These are phyloP conservation scores for Chytriomyces confervae DNA, from an alignment of 192 early-diverging fungal species.

Conservation along the genomic window DNA sequence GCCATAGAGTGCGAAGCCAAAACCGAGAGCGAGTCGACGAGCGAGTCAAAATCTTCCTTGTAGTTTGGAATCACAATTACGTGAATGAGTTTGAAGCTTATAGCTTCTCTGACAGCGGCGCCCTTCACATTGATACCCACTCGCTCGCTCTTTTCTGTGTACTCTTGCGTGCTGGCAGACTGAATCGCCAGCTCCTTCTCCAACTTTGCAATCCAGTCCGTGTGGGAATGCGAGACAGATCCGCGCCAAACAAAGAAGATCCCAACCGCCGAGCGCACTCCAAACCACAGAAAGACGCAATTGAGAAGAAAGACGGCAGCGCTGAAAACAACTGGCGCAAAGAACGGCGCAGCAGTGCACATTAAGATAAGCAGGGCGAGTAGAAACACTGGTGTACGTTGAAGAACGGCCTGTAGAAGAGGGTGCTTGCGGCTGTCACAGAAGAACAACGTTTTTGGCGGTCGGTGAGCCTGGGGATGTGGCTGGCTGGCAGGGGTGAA, in stretches of 20 bases:
- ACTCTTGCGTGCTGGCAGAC: too few species aligned
- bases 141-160: too few species aligned
- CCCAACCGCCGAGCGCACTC: neutral
- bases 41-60: constrained; percentile 55
- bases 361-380: neutral
- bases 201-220: neutral
- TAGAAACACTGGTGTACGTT: neutral
- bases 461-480: neutral
- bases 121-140: too few species aligned
- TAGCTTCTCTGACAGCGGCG: too few species aligned
- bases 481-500: neutral
- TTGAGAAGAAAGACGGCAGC: neutral
- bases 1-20: constrained; percentile 45
- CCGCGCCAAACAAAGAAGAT: constrained; percentile 1
- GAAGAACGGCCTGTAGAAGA: neutral
- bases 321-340: neutral
- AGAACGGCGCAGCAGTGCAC: neutral
- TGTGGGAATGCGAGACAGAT: neutral
- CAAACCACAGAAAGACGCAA: neutral
- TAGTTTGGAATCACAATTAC: constrained; percentile 66
- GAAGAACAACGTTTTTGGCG: too few species aligned
- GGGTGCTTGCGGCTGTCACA: neutral
- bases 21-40: constrained; percentile 57
- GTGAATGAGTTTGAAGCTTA: constrained; percentile 36
- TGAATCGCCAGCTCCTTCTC: neutral